Percentiles rank a stretch among this genome's conserved stretches.
phyloP scores from a whole-genome alignment of 441 rosid genomes.

The Adansonia madagascariensis region DNA sequence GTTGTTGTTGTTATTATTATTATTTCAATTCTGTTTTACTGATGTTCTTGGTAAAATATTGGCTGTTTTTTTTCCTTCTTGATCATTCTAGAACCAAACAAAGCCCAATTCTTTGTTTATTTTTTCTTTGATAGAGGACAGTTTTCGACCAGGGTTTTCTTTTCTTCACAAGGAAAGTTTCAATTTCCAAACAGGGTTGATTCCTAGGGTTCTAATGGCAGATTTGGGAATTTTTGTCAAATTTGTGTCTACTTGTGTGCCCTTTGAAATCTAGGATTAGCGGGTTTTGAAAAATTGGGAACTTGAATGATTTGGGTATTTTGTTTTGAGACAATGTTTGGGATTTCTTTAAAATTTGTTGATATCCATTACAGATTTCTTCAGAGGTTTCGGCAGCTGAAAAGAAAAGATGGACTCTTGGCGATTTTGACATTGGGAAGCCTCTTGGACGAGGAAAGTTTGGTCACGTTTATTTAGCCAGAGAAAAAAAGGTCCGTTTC shows the following conservation, averaged over 20 bases:
- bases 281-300: neutral
- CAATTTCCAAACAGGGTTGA: neutral
- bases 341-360: conserved; percentile 18
- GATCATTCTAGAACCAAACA: neutral
- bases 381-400: conserved; percentile 57
- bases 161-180: neutral
- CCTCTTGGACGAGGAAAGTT: conserved; percentile 97
- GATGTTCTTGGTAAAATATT: neutral
- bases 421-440: conserved; percentile 90
- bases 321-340: neutral
- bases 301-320: neutral
- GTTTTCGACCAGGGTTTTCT: neutral
- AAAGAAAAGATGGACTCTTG: conserved; percentile 83
- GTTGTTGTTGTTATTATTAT: neutral
- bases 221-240: neutral
- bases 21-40: neutral
- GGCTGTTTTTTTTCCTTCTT: neutral
- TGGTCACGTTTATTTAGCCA: conserved; percentile 91
- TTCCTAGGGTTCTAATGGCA: conserved; percentile 4
- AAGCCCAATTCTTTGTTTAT: neutral
- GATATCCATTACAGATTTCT: conserved; percentile 42
- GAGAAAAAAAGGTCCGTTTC: conserved; percentile 77
- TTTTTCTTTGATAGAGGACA: neutral
- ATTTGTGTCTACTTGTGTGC: neutral
- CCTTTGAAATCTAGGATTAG: neutral